Evolutionary conservation across 2,329 filamentous ascomycete species (phyloP).

Genomic region (Ascochyta fabae): DNA sequence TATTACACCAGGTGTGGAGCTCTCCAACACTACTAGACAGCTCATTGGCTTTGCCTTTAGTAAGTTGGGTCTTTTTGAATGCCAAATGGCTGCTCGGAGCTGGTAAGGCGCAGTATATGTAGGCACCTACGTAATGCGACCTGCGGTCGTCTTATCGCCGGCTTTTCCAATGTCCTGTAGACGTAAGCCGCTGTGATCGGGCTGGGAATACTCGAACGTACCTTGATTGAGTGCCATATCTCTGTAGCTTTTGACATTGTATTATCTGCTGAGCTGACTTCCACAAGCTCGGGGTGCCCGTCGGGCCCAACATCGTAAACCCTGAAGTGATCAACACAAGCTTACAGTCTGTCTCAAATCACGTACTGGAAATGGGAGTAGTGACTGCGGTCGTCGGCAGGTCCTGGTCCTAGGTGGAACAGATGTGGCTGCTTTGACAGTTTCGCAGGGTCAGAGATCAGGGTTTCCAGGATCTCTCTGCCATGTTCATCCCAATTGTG

Average conservation of each 20-base stretch:
- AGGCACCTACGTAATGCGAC: conserved; percentile 57
- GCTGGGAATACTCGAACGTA: not conserved
- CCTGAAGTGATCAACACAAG: conserved; percentile 1
- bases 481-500: conserved; percentile 53
- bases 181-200: not conserved
- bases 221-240: conserved; percentile 40
- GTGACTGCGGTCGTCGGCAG: conserved; percentile 51
- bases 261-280: conserved; percentile 41
- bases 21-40: no score
- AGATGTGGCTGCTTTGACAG: conserved; percentile 54
- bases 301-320: conserved; percentile 63
- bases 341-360: not conserved
- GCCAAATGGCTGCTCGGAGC: no score
- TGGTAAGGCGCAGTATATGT: no score
- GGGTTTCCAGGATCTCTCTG: conserved; percentile 49
- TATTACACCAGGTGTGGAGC: no score
- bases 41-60: no score
- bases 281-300: conserved; percentile 51
- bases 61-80: no score
- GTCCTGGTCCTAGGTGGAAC: conserved; percentile 51
- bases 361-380: conserved; percentile 58
- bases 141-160: conserved; percentile 55
- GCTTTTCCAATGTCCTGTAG: conserved; percentile 45
- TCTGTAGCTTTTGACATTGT: conserved; percentile 42
- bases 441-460: conserved; percentile 52